phyloP scores from a whole-genome alignment of 805 yeast species.

The Hanseniaspora lachancei region DNA sequence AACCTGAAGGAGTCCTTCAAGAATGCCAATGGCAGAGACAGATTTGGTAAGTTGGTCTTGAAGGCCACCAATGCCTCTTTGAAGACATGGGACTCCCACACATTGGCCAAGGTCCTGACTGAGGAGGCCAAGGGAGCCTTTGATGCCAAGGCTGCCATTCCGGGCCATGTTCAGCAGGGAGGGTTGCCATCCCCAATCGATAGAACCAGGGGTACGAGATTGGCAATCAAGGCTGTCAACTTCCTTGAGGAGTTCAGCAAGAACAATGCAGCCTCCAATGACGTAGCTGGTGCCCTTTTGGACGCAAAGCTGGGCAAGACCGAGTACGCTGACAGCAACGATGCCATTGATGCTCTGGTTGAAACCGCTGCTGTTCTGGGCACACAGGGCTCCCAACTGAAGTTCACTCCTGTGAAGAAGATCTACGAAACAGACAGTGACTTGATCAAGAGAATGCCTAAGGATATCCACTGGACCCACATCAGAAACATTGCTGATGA shows the following conservation, averaged over 20 bases:
- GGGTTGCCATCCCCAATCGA: constrained; percentile 91
- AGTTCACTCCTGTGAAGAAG: constrained; percentile 57
- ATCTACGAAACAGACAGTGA: constrained; percentile 84
- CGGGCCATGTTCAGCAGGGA: constrained; percentile 98
- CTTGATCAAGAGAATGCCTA: constrained; percentile 70
- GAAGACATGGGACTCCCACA: constrained; percentile 63
- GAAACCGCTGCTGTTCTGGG: constrained; percentile 75
- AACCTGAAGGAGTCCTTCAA: constrained; percentile 46
- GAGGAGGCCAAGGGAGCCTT: constrained; percentile 65
- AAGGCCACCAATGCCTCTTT: constrained; percentile 59
- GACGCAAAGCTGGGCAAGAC: constrained; percentile 20
- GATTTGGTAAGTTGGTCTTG: constrained; percentile 56
- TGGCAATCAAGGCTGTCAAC: constrained; percentile 56
- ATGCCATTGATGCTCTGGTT: constrained; percentile 22
- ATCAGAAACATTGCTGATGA: constrained; percentile 70
- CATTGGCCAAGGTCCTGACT: constrained; percentile 68
- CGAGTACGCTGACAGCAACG: constrained; percentile 2
- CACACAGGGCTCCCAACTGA: constrained; percentile 61
- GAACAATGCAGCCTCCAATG: constrained; percentile 22
- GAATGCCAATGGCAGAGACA: constrained; percentile 49
- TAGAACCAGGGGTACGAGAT: constrained; percentile 75
- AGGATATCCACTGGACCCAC: constrained; percentile 68
- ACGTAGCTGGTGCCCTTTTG: constrained; percentile 20
- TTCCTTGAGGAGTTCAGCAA: constrained; percentile 38
- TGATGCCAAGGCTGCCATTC: constrained; percentile 88